These are phyloP conservation scores for Scheffersomyces ergatensis DNA, from an alignment of 805 yeast species.

Conservation along the genomic window DNA sequence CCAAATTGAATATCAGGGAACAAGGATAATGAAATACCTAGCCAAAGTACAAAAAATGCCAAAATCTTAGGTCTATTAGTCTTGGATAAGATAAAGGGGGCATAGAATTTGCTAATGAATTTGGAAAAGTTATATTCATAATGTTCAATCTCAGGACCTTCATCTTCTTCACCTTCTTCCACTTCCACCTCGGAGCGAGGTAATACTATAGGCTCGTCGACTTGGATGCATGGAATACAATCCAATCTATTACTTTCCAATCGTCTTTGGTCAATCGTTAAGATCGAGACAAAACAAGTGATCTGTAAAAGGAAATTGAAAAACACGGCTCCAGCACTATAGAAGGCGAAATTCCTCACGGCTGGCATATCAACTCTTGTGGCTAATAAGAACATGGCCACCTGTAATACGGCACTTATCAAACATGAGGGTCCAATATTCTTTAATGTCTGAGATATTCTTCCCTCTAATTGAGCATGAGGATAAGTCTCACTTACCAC, in stretches of 20 bases:
- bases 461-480: conserved; percentile 42
- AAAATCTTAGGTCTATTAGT: conserved; percentile 48
- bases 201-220: conserved; percentile 11
- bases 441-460: conserved; percentile 64
- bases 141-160: conserved; percentile 3
- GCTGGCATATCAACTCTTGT: conserved; percentile 92
- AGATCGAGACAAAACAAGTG: conserved; percentile 74
- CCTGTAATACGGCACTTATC: conserved; percentile 73
- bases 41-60: conserved; percentile 55
- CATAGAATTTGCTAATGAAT: conserved; percentile 48
- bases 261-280: conserved; percentile 65
- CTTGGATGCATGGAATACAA: conserved; percentile 54
- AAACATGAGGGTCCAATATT: conserved; percentile 86
- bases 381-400: conserved; percentile 77
- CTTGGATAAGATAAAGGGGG: conserved; percentile 55
- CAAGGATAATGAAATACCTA: conserved; percentile 65
- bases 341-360: conserved; percentile 87
- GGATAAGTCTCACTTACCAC: conserved; percentile 47
- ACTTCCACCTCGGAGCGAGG: conserved; percentile 5
- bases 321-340: conserved; percentile 82
- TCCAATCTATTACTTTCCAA: conserved; percentile 60
- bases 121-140: conserved; percentile 24
- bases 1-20: conserved; percentile 75
- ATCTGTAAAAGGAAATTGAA: conserved; percentile 76
- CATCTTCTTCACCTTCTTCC: conserved; percentile 7